phyloP scores from a whole-genome alignment of 495 filamentous ascomycete species.

The Penicillium crystallinum region DNA sequence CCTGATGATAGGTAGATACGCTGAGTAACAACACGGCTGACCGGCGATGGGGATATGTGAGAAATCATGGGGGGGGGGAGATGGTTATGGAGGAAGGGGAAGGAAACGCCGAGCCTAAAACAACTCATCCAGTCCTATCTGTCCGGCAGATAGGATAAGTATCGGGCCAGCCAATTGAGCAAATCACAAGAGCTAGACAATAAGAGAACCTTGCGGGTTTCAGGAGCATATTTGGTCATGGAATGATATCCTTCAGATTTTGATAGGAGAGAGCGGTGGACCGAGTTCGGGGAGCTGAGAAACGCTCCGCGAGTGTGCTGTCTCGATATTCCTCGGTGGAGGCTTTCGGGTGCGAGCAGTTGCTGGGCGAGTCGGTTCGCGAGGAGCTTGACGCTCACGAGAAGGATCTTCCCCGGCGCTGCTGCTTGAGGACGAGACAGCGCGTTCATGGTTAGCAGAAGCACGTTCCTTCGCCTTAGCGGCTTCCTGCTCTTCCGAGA shows the following conservation, averaged over 20 bases:
- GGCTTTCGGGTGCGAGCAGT: constrained; percentile 32
- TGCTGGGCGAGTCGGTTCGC: constrained; percentile 19
- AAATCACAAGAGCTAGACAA: background rate
- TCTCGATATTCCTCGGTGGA: constrained; percentile 39
- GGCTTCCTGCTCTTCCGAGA: constrained; percentile 21
- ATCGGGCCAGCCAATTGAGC: constrained; percentile 22
- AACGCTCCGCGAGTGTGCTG: constrained; percentile 32
- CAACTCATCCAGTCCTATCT: constrained; percentile 10
- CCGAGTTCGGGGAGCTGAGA: constrained; percentile 59
- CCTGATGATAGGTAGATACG: background rate
- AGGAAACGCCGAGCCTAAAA: background rate
- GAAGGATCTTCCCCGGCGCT: constrained; percentile 28
- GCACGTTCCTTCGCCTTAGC: constrained; percentile 6
- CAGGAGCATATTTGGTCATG: background rate
- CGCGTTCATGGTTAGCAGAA: constrained; percentile 47
- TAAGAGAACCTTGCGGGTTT: background rate
- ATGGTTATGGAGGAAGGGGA: background rate
- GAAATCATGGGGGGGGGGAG: constrained; percentile 1
- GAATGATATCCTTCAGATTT: constrained; percentile 26
- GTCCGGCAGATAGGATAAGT: constrained; percentile 3
- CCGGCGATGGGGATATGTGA: background rate
- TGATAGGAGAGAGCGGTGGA: constrained; percentile 69
- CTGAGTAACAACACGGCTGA: background rate
- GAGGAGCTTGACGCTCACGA: background rate
- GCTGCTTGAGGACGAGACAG: constrained; percentile 62